Base-by-base conservation (phyloP, 2,329 filamentous ascomycete genomes). In the Aulographum hederae region DNA sequence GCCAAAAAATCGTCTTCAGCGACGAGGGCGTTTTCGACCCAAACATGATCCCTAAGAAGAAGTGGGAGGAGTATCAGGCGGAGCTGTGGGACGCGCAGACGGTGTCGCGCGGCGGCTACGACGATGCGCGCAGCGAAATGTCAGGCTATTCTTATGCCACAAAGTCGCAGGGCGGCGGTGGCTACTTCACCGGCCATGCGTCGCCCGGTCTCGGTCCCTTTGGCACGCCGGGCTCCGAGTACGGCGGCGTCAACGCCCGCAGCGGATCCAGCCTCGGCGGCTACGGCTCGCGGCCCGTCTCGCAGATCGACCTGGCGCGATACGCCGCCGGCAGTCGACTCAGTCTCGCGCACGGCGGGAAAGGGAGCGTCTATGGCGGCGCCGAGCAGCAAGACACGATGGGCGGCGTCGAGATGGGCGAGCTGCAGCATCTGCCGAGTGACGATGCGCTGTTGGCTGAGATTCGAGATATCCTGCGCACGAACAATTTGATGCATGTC, bases 1-100 rank as follows among this genome's bases (percentile, higher is more conserved):
- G 89, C 40, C 77, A 82, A 52, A 86, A 94, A 63, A 63, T 95
- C 38, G 72, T 98, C 43, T 77, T 98, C 41, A 81, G 84, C 2
- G 89, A 98, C 52, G 89, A 98, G 59, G 89, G 89, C 61, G 94
- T 93, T 55, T 98, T 95, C 49, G 89, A 98, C 49, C 86, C 89
- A 11, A 65, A 68, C 29, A 80, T 75, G 23, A 95, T 98, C 42
- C 89, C 89, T 14, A 80, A 81, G 59, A 98, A 95, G 74, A 89
- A 80, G 65, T 98, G 89, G 89, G 89, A 98, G 54, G 89, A 98
- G 47, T 98, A 95, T 54, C 89, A 98, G 56, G 78, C 78, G 39
- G 89, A 95, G 64, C 73, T 98, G 28, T 98, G 86, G 89, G 89
- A 98, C 49, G 78, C 79, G 1, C 81, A 92, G 57, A 91, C 79